Evolutionary conservation across 441 rosid species (phyloP).

Genomic region (Populus trichocarpa): DNA sequence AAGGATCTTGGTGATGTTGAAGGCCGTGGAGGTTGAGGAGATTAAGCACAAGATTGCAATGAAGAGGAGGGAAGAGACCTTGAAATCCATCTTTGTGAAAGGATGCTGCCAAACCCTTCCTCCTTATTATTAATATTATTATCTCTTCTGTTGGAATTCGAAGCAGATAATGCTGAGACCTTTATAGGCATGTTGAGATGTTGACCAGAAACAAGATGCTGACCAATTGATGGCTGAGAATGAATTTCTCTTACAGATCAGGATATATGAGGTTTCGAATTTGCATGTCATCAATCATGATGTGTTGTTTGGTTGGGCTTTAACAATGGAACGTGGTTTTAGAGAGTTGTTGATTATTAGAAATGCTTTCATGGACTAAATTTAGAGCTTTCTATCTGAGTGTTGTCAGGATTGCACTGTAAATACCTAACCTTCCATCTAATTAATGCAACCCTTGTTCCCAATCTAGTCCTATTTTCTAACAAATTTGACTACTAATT

Average conservation of each 20-base stretch:
- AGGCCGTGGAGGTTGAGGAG: conserved; percentile 25
- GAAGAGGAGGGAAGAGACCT: conserved; percentile 29
- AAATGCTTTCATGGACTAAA: background rate
- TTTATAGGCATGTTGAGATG: background rate
- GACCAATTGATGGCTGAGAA: conserved; percentile 12
- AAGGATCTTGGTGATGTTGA: conserved; percentile 58
- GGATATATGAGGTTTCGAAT: background rate
- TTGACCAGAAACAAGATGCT: background rate
- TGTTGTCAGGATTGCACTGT: background rate
- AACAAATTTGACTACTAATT: background rate
- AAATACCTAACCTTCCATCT: background rate
- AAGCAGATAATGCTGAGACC: background rate
- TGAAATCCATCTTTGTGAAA: conserved; percentile 36
- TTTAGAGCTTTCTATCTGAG: background rate
- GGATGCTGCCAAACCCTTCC: background rate
- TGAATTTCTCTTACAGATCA: background rate
- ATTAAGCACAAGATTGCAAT: conserved; percentile 15
- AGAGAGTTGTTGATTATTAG: background rate
- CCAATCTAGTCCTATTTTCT: background rate
- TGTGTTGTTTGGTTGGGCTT: no score
- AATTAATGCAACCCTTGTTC: background rate
- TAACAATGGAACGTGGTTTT: no score
- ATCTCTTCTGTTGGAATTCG: background rate
- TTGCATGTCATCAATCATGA: no score
- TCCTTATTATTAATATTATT: no score